Evolutionary conservation across 495 filamentous ascomycete genomes (phyloP).

Genomic region (Astrocystis sublimbata): DNA sequence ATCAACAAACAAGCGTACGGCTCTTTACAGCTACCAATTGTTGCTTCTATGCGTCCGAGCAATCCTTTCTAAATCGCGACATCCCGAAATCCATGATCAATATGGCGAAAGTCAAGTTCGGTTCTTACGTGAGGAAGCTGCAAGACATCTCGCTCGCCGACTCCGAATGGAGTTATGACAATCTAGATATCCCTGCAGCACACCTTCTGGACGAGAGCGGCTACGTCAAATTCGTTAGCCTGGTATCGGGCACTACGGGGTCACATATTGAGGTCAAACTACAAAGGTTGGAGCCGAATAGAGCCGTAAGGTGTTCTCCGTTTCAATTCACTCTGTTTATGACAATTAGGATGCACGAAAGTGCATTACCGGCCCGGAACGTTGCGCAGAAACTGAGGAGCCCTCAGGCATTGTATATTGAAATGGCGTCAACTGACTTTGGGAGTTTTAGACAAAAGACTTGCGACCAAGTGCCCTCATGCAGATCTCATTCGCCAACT

Average conservation of each 20-base stretch:
- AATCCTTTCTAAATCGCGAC: background rate
- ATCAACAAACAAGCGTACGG: no score
- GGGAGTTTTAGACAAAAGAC: no score
- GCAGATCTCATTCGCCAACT: slow-evolving; percentile 43
- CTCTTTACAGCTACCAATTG: no score
- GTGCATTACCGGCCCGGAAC: no score
- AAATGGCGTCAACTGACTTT: no score
- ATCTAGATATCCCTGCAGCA: background rate
- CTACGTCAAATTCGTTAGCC: slow-evolving; percentile 22
- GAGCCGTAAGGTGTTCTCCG: no score
- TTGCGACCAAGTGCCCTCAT: slow-evolving; percentile 36
- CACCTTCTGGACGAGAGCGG: background rate
- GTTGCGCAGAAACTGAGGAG: no score
- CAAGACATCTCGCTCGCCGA: slow-evolving; percentile 9
- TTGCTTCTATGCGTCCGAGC: background rate
- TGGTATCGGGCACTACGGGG: slow-evolving; percentile 37
- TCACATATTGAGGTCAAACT: slow-evolving; percentile 36
- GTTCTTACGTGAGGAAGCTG: background rate
- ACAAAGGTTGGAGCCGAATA: slow-evolving; percentile 33
- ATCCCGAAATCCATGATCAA: background rate
- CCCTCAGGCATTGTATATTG: no score
- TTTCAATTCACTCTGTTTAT: no score
- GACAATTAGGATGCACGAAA: no score
- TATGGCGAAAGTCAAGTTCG: slow-evolving; percentile 3
- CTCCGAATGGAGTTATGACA: slow-evolving; percentile 14